These are phyloP conservation scores for Kazachstania taianensis DNA, from an alignment of 805 yeast genomes.

Conservation along the genomic window DNA sequence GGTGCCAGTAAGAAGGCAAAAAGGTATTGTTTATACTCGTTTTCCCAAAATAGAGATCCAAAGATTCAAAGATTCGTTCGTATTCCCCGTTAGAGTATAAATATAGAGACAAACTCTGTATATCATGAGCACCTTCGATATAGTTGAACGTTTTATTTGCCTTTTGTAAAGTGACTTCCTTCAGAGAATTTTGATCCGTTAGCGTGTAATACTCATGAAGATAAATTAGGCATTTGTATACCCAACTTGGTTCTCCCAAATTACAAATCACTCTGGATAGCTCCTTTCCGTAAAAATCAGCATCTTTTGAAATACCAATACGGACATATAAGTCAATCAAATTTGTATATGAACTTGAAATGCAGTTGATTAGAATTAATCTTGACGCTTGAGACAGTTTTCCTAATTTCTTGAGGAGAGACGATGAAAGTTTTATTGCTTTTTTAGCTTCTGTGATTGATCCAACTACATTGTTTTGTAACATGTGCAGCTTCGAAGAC, in stretches of 20 bases:
- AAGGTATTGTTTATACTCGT: slow-evolving; percentile 6
- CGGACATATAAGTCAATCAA: slow-evolving; percentile 35
- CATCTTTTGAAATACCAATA: slow-evolving; percentile 50
- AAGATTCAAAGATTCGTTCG: slow-evolving; percentile 14
- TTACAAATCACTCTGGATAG: slow-evolving; percentile 31
- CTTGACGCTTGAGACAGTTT: slow-evolving; percentile 25
- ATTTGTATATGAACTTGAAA: slow-evolving; percentile 32
- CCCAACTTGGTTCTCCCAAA: slow-evolving; percentile 20
- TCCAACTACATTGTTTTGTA: slow-evolving; percentile 10
- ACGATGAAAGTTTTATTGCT: slow-evolving; percentile 42
- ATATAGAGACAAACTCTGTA: slow-evolving; percentile 15
- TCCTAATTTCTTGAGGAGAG: slow-evolving; percentile 37
- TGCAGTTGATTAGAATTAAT: slow-evolving; percentile 29
- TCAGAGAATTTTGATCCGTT: slow-evolving; percentile 11
- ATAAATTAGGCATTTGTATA: slow-evolving; percentile 13
- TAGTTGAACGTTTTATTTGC: slow-evolving; percentile 17
- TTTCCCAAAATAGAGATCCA: slow-evolving; percentile 14
- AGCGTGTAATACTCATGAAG: slow-evolving; percentile 16
- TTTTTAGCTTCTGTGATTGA: slow-evolving; percentile 35
- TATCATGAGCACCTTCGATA: slow-evolving; percentile 21
- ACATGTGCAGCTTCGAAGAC: slow-evolving; percentile 17
- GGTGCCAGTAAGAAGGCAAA: slow-evolving; percentile 17
- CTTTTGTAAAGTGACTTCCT: slow-evolving; percentile 7
- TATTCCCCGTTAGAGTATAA: slow-evolving; percentile 15
- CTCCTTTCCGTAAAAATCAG: slow-evolving; percentile 45